These are phyloP conservation scores for Primulina eburnea DNA, from an alignment of 257 asterid species.

Conservation along the genomic window DNA sequence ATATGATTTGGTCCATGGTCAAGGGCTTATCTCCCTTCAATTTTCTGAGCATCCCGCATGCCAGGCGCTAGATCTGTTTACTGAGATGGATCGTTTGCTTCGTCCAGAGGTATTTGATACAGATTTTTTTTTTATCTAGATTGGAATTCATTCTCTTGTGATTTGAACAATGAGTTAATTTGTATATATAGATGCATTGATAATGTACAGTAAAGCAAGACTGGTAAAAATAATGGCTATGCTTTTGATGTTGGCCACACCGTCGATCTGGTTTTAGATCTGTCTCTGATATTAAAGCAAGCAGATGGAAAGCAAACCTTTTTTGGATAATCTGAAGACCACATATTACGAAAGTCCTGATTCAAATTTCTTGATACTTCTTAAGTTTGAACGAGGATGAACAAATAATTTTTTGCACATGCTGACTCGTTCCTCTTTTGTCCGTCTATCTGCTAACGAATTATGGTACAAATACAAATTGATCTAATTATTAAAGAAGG, in stretches of 20 bases:
- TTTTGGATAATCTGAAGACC: background rate
- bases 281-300: background rate
- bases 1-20: slow-evolving; percentile 90
- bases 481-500: background rate
- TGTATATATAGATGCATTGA: background rate
- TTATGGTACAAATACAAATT: no score
- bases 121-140: background rate
- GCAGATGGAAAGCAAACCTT: background rate
- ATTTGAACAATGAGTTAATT: background rate
- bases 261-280: background rate
- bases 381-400: background rate
- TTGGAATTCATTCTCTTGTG: background rate
- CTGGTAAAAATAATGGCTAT: no score
- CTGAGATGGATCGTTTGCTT: slow-evolving; percentile 92
- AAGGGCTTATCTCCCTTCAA: slow-evolving; percentile 85
- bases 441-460: background rate
- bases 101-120: slow-evolving; percentile 82
- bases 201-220: background rate
- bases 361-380: background rate
- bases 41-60: slow-evolving; percentile 75
- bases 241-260: background rate
- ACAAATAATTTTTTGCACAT: background rate
- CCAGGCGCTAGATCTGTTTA: slow-evolving; percentile 64
- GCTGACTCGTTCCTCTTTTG: background rate
- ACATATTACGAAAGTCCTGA: background rate